These are phyloP conservation scores for Trichoderma polysporum DNA, from an alignment of 2,329 filamentous ascomycete species.

Conservation along the genomic window DNA sequence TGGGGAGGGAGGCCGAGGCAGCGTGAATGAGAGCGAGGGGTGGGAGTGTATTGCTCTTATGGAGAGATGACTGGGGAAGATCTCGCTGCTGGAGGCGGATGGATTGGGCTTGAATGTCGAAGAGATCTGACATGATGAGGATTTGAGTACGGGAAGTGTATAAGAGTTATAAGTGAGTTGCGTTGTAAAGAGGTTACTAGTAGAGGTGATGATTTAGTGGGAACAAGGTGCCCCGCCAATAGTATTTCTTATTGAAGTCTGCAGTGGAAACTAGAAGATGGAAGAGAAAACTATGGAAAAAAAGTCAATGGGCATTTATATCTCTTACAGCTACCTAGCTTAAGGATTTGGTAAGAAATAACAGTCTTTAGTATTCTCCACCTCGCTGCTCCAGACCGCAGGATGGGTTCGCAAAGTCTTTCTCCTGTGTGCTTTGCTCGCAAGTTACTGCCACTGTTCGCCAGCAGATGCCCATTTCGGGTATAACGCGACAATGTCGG, in stretches of 20 bases:
- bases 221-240: background rate
- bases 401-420: slow-evolving; percentile 19
- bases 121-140: slow-evolving; percentile 29
- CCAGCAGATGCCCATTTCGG: background rate
- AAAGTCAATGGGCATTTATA: background rate
- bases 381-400: background rate
- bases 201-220: background rate
- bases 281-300: background rate
- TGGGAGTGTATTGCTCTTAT: slow-evolving; percentile 38
- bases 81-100: slow-evolving; percentile 28
- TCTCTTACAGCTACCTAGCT: background rate
- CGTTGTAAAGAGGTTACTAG: background rate
- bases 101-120: slow-evolving; percentile 28
- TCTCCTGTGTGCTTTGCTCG: background rate
- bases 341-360: background rate
- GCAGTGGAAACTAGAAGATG: background rate
- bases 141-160: background rate
- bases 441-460: background rate
- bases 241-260: background rate
- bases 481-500: background rate
- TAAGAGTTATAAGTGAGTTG: background rate
- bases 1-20: slow-evolving; percentile 44
- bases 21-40: slow-evolving; percentile 32
- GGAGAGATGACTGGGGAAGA: slow-evolving; percentile 15
- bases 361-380: background rate